phyloP scores from a whole-genome alignment of 768 basidiomycete genomes.

The Plicaturopsis crispa region DNA sequence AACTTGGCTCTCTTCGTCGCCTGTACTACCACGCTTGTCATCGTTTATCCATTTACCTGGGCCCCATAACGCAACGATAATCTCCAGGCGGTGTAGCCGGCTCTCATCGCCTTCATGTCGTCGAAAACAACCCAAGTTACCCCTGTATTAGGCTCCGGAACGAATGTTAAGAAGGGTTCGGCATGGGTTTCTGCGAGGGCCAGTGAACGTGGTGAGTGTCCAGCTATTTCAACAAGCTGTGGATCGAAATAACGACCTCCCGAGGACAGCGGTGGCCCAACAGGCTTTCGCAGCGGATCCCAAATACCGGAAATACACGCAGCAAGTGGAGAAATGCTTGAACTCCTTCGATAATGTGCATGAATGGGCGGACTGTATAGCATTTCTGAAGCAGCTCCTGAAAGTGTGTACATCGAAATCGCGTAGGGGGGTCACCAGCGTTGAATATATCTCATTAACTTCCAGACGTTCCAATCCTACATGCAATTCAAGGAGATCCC shows the following conservation, averaged over 20 bases:
- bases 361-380: conserved; percentile 99
- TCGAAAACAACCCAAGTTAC: neutral
- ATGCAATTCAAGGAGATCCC: conserved; percentile 96
- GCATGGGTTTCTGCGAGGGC: conserved; percentile 33
- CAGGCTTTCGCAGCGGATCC: conserved; percentile 71
- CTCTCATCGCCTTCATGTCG: neutral
- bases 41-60: too few relatives aligned
- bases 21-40: too few relatives aligned
- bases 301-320: conserved; percentile 89
- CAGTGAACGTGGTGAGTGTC: conserved; percentile 42
- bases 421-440: neutral
- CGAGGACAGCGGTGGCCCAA: conserved; percentile 34
- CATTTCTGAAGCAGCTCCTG: conserved; percentile 88
- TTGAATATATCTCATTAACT: neutral
- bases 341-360: conserved; percentile 92
- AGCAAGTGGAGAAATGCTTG: conserved; percentile 88
- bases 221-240: too few relatives aligned
- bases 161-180: conserved; percentile 20
- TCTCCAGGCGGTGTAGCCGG: too few relatives aligned
- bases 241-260: conserved; percentile 1
- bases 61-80: too few relatives aligned
- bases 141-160: neutral
- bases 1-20: too few relatives aligned
- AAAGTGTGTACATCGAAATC: conserved; percentile 47
- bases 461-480: conserved; percentile 85